Evolutionary conservation across 2,329 filamentous ascomycete genomes (phyloP), one percentile per base, ranked within the genome.

Genomic region (Teratosphaeria destructans): DNA sequence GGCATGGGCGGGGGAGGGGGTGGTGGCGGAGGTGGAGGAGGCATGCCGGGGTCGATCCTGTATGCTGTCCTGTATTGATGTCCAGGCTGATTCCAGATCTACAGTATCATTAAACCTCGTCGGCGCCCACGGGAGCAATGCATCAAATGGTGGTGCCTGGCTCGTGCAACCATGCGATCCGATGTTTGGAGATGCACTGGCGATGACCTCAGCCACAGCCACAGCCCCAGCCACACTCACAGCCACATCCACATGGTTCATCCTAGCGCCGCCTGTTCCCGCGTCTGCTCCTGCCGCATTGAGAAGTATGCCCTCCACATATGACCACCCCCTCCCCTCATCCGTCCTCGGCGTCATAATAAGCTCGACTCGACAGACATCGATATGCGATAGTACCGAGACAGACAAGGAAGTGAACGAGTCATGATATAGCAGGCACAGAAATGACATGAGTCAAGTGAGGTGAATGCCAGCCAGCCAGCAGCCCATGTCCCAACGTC

Each of bases 11-110:
- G 83, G 49, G 85, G 88, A 53, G n/a, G n/a, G n/a, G 72, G 72
- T 37, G 88, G 88, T 1, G 87, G 88, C 11, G 88, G 87, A 2
- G 88, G 87, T 58, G 87, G 86, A 49, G 85, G 82, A 57, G 76
- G 68, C 59, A 64, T 64, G 57, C 12, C 47, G 60, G 55, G 10
- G 27, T 60, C 39, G 52, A 10, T 55, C n/a, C 61, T 3, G 37
- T 39, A 39, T 16, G 5, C 5, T 39, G 4, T 3, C 5, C 29
- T 29, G 29, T 29, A 29, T 29, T 7, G 29, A 7, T 29, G 23
- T 29, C 29, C 29, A 29, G 1, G 29, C 29, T 5, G 37, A 39
- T 16, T 3, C 16, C 12, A 4, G 16, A 10, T 10, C 37, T 39
- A 10, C 16, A 16, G 37, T 39, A 5, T 39, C 37, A 12, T 39